Conservation (phyloP, 2,329 filamentous ascomycete species). For the Penicillium brevicompactum region DNA sequence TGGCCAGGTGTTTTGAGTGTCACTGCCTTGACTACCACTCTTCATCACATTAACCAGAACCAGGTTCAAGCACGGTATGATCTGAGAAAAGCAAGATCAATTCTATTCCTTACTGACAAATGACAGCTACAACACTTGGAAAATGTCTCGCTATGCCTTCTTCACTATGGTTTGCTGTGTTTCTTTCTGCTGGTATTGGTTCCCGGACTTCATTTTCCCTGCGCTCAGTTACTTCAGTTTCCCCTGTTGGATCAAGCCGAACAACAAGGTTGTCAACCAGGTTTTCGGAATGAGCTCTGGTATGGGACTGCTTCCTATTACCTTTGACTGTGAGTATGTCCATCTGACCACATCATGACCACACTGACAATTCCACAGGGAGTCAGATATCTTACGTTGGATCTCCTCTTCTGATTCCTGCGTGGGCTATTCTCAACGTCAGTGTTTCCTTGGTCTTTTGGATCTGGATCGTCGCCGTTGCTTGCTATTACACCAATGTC, state of each 20-base stretch:
- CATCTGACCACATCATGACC: neutral
- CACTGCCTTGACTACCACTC: constrained; percentile 67
- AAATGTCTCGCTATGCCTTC: constrained; percentile 36
- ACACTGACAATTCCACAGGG: constrained; percentile 16
- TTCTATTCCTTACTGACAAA: constrained; percentile 41
- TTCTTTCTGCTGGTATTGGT: constrained; percentile 34
- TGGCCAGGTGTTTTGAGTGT: constrained; percentile 56
- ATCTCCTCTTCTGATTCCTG: constrained; percentile 64
- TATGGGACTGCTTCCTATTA: constrained; percentile 35
- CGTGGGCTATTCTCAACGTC: constrained; percentile 71
- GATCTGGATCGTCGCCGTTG: constrained; percentile 58
- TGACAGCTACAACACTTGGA: constrained; percentile 42
- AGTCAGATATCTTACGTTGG: constrained; percentile 29
- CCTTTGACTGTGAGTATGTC: constrained; percentile 42
- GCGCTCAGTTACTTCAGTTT: constrained; percentile 34
- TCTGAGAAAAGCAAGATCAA: constrained; percentile 17
- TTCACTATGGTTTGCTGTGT: constrained; percentile 20
- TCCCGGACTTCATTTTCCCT: constrained; percentile 34
- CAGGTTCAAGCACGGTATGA: constrained; percentile 40
- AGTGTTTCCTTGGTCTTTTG: constrained; percentile 65
- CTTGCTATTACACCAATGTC: constrained; percentile 51
- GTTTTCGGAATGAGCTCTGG: constrained; percentile 32
- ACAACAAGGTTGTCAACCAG: constrained; percentile 30
- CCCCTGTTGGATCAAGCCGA: constrained; percentile 32
- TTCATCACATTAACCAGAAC: constrained; percentile 61